Percentiles rank a stretch among this genome's conserved stretches.
These are phyloP conservation scores for Dendrocalamus latiflorus DNA, from an alignment of 202 grass and related monocot genomes.

Conservation along the genomic window DNA sequence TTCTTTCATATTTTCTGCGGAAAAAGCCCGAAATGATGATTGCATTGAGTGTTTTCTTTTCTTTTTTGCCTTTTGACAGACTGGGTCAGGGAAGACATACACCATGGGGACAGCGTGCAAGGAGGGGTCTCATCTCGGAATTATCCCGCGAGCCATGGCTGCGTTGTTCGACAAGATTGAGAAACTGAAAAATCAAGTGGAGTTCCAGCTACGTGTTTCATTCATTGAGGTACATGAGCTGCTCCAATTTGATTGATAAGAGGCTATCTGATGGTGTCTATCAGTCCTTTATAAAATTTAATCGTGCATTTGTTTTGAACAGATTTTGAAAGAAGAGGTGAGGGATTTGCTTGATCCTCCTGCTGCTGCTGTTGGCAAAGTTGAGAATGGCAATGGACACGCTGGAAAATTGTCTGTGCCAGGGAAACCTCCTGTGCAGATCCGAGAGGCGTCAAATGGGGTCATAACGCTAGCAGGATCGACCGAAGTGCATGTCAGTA, in stretches of 20 bases:
- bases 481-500: slow-evolving; percentile 73
- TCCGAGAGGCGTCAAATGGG: slow-evolving; percentile 95
- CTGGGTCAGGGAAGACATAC: slow-evolving; percentile 95
- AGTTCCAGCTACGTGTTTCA: slow-evolving; percentile 84
- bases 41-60: background rate
- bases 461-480: slow-evolving; percentile 93
- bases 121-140: slow-evolving; percentile 62
- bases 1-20: background rate
- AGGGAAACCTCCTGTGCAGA: slow-evolving; percentile 92
- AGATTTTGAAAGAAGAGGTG: slow-evolving; percentile 99
- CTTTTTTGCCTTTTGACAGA: slow-evolving; percentile 23
- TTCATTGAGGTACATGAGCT: slow-evolving; percentile 79
- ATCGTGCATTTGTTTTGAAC: background rate
- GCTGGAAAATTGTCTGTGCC: slow-evolving; percentile 51
- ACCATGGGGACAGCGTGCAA: slow-evolving; percentile 93
- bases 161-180: slow-evolving; percentile 78
- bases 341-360: slow-evolving; percentile 77
- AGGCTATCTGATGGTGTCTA: background rate
- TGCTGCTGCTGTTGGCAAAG: slow-evolving; percentile 38
- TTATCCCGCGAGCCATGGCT: slow-evolving; percentile 88
- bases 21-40: background rate
- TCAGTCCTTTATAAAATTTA: background rate
- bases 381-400: slow-evolving; percentile 72
- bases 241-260: background rate
- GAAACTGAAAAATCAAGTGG: slow-evolving; percentile 70